These are phyloP conservation scores for Neopestalotiopsis sp. DNA, from an alignment of 2,329 filamentous ascomycete species.

Conservation along the genomic window DNA sequence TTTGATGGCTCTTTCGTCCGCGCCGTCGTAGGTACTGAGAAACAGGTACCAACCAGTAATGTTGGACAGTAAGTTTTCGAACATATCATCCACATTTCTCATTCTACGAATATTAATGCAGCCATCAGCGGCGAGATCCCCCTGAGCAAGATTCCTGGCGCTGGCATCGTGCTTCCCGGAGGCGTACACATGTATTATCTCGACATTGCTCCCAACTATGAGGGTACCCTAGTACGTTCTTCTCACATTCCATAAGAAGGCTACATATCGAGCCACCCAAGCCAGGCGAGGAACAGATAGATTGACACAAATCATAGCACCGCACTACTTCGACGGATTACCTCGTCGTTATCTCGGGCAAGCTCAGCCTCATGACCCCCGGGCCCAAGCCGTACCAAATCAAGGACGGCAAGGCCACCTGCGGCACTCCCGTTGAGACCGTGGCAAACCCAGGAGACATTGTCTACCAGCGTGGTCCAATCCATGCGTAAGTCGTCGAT, in stretches of 20 bases:
- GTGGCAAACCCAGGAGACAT: conserved; percentile 33
- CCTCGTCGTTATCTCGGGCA: conserved; percentile 33
- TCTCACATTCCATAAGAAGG: neutral
- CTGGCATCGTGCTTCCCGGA: conserved; percentile 37
- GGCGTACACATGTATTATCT: conserved; percentile 34
- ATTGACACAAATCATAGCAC: conserved; percentile 27
- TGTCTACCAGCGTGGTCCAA: conserved; percentile 35
- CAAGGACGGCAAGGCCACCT: conserved; percentile 31
- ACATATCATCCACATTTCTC: neutral
- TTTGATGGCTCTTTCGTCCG: conserved; percentile 25
- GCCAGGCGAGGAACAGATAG: neutral
- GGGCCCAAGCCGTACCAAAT: conserved; percentile 26
- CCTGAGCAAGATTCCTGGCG: conserved; percentile 33
- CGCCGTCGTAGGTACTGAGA: conserved; percentile 29
- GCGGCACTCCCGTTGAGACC: conserved; percentile 31
- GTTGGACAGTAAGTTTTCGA: conserved; percentile 68
- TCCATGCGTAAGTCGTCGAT: conserved; percentile 37
- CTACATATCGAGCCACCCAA: neutral
- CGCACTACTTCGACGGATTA: conserved; percentile 39
- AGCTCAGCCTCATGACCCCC: conserved; percentile 34
- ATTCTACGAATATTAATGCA: neutral
- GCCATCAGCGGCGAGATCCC: conserved; percentile 27
- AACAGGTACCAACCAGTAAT: conserved; percentile 64
- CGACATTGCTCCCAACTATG: conserved; percentile 29
- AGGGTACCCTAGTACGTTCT: conserved; percentile 31